These are phyloP conservation scores for Ophiostoma populinum DNA, from an alignment of 2,329 filamentous ascomycete genomes.

Conservation along the genomic window DNA sequence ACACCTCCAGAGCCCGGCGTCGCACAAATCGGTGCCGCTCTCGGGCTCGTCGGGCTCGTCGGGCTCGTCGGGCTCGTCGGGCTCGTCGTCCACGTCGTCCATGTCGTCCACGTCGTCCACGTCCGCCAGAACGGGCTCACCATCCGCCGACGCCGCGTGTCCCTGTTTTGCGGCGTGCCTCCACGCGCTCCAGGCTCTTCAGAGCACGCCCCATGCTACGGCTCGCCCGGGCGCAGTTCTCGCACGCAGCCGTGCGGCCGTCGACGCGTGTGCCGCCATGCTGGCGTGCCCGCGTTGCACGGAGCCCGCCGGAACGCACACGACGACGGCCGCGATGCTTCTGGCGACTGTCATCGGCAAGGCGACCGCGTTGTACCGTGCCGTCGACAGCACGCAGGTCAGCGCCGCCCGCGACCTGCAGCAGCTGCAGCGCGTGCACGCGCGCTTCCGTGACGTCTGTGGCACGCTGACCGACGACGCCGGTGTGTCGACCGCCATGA, in stretches of 20 bases:
- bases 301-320: slow-evolving; percentile 24
- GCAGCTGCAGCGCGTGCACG: slow-evolving; percentile 29
- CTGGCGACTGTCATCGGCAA: slow-evolving; percentile 32
- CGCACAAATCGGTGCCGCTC: slow-evolving; percentile 15
- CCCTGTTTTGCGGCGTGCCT: slow-evolving; percentile 29
- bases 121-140: too few relatives aligned
- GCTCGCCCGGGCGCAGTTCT: slow-evolving; percentile 28
- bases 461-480: slow-evolving; percentile 22
- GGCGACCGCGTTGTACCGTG: slow-evolving; percentile 29
- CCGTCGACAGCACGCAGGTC: too few relatives aligned
- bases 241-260: slow-evolving; percentile 28
- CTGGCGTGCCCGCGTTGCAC: slow-evolving; percentile 28
- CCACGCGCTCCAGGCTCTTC: slow-evolving; percentile 28
- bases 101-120: too few relatives aligned
- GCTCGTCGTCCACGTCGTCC: too few relatives aligned
- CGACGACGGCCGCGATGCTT: slow-evolving; percentile 27
- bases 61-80: too few relatives aligned
- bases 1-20: slow-evolving; percentile 14
- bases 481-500: slow-evolving; percentile 27
- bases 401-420: slow-evolving; percentile 28
- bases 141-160: slow-evolving; percentile 15
- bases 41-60: too few relatives aligned
- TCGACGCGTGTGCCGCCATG: slow-evolving; percentile 30
- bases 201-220: slow-evolving; percentile 19
- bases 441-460: slow-evolving; percentile 25